Evolutionary conservation across 345 rosid genomes (phyloP), one percentile per base, ranked within the genome.

Genomic region (Moringa oleifera): DNA sequence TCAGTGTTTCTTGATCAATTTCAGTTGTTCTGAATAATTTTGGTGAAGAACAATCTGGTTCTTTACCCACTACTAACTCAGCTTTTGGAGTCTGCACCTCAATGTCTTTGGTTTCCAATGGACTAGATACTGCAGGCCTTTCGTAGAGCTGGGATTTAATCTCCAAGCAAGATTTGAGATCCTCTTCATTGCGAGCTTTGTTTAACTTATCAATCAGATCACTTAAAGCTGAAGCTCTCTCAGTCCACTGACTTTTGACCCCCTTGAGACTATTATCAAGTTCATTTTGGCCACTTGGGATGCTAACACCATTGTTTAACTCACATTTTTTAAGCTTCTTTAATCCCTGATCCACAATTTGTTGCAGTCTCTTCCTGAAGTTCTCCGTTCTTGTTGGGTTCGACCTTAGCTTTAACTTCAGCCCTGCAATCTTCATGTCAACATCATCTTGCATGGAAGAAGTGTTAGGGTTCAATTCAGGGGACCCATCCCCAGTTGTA

Each of bases 161-260:
- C 64, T 86, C 95, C 72, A 68, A 51, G 69, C 90, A 90, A 61
- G 88, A 80, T 59, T 81, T 85, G 55, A 91, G 76, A 78, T 90
- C 97, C 50, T 88, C 96, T 47, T 83, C 89, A 25, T 69, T 88
- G 66, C 89, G 82, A 64, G 90, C 88, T 82, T 80, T 86, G 79
- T 81, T 88, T 75, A 94, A 61, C 77, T 83, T 88, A 36, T 86
- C 99, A 0, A 71, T 70, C 56, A 88, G 77, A 46, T 94, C 91
- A 64, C 25, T 76, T 59, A 85, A 57, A 50, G 77, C 72, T 22
- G 82, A 82, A 60, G 75, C 65, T 71, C 75, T 87, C 72, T 84
- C 90, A 19, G 72, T 66, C 81, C 70, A 56, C 58, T 57, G 55
- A 52, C 28, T 23, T 63, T 63, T 78, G 49, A 55, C 73, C 66